Evolutionary conservation across 805 yeast genomes (phyloP).

Genomic region (Yamadazyma sp.): DNA sequence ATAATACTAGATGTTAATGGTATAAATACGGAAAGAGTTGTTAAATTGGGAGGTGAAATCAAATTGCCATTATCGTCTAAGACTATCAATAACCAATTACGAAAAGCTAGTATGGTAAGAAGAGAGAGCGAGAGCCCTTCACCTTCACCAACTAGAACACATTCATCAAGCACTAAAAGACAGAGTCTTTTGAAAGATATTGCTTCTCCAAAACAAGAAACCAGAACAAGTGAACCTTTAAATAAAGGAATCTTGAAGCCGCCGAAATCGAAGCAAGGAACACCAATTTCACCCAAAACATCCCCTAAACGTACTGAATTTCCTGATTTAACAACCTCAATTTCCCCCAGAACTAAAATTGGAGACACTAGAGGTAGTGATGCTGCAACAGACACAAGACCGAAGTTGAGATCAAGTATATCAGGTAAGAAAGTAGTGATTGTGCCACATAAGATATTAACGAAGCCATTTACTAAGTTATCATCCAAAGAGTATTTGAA

Average conservation of each 20-base stretch:
- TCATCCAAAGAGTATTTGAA: slow-evolving; percentile 34
- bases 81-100: slow-evolving; percentile 23
- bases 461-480: slow-evolving; percentile 37
- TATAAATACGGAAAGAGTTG: slow-evolving; percentile 19
- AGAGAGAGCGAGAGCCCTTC: slow-evolving; percentile 3
- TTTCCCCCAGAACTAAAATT: not conserved
- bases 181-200: not conserved
- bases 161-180: no score
- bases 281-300: not conserved
- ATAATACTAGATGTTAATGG: slow-evolving; percentile 10
- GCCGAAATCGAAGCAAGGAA: not conserved
- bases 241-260: no score
- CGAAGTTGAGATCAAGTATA: slow-evolving; percentile 3
- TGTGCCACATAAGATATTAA: slow-evolving; percentile 41
- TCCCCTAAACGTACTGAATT: not conserved
- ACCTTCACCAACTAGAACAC: not conserved
- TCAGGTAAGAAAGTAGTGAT: slow-evolving; percentile 27
- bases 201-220: not conserved
- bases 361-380: not conserved
- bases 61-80: slow-evolving; percentile 27
- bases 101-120: slow-evolving; percentile 15
- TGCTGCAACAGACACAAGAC: not conserved
- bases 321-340: not conserved
- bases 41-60: slow-evolving; percentile 29
- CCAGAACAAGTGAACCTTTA: no score